These are phyloP conservation scores for Leccinum subgranulosum DNA, from an alignment of 768 basidiomycete genomes.

Conservation along the genomic window DNA sequence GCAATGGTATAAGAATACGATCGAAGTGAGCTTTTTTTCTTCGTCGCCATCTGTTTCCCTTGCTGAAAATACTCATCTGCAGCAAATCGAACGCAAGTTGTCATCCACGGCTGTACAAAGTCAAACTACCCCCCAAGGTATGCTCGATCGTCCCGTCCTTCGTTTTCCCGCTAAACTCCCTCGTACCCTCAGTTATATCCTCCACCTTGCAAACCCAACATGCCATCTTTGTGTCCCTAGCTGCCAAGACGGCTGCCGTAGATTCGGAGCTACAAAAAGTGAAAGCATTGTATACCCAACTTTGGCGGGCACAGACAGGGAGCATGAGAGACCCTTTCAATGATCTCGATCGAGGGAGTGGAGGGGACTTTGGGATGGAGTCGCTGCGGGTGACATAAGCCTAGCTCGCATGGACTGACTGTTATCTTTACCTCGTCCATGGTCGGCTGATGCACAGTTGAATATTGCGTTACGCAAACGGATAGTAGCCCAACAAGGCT, in stretches of 20 bases:
- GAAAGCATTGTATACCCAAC: conserved; percentile 68
- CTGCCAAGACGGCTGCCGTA: conserved; percentile 69
- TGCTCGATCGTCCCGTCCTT: conserved; percentile 1
- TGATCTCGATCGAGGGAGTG: conserved; percentile 38
- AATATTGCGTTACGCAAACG: not conserved
- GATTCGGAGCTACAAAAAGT: conserved; percentile 76
- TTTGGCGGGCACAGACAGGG: conserved; percentile 78
- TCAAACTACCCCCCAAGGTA: conserved; percentile 76
- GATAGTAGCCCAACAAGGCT: not conserved
- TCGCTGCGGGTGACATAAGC: conserved; percentile 22
- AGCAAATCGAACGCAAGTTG: conserved; percentile 74
- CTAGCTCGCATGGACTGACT: not conserved
- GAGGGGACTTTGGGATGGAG: conserved; percentile 44
- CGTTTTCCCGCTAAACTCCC: not conserved
- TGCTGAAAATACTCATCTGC: conserved; percentile 4
- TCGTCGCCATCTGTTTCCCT: not conserved
- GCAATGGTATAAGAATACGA: conserved; percentile 76
- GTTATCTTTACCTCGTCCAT: not conserved
- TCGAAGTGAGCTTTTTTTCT: conserved; percentile 51
- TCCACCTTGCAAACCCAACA: conserved; percentile 81
- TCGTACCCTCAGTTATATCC: conserved; percentile 50
- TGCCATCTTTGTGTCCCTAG: conserved; percentile 70
- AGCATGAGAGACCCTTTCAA: conserved; percentile 84
- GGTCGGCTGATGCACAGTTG: not conserved
- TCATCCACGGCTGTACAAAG: conserved; percentile 61